These are phyloP conservation scores for Cutaneotrichosporon cutaneum DNA, from an alignment of 1,284 basidiomycete species.

Conservation along the genomic window DNA sequence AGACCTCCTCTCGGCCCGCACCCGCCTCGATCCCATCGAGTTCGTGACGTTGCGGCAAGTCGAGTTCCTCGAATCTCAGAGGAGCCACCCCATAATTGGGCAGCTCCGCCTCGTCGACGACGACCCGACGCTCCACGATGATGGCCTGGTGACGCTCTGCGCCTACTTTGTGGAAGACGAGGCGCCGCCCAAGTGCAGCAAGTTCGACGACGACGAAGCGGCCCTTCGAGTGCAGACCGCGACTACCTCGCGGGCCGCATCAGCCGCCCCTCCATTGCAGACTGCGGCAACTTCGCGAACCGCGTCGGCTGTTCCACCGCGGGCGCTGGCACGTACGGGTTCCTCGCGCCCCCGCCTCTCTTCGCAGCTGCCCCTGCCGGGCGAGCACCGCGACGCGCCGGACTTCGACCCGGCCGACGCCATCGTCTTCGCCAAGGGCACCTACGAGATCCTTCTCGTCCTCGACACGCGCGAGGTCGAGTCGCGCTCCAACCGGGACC, in stretches of 20 bases:
- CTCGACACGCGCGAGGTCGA: slow-evolving; percentile 60
- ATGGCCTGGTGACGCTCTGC: slow-evolving; percentile 29
- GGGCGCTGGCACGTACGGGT: neutral
- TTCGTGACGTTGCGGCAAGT: slow-evolving; percentile 45
- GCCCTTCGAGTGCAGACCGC: neutral
- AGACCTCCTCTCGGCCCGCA: slow-evolving; percentile 28
- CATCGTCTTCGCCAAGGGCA: slow-evolving; percentile 53
- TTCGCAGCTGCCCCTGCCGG: slow-evolving; percentile 30
- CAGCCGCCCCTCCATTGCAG: neutral
- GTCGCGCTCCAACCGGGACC: slow-evolving; percentile 48
- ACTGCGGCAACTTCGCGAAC: neutral
- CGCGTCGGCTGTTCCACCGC: neutral
- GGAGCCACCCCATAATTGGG: slow-evolving; percentile 33
- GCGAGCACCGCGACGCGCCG: slow-evolving; percentile 20
- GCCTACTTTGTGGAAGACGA: slow-evolving; percentile 47
- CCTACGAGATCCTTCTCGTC: slow-evolving; percentile 58
- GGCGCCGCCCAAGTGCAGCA: slow-evolving; percentile 45
- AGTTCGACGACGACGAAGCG: slow-evolving; percentile 27
- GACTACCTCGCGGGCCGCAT: neutral
- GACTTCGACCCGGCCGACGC: slow-evolving; percentile 45
- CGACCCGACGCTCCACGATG: neutral
- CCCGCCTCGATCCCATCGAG: slow-evolving; percentile 41
- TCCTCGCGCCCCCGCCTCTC: slow-evolving; percentile 33
- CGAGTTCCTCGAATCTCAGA: slow-evolving; percentile 39
- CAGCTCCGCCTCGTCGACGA: slow-evolving; percentile 42